Conservation (phyloP, 345 rosid species). For the Eucalyptus globulus region DNA sequence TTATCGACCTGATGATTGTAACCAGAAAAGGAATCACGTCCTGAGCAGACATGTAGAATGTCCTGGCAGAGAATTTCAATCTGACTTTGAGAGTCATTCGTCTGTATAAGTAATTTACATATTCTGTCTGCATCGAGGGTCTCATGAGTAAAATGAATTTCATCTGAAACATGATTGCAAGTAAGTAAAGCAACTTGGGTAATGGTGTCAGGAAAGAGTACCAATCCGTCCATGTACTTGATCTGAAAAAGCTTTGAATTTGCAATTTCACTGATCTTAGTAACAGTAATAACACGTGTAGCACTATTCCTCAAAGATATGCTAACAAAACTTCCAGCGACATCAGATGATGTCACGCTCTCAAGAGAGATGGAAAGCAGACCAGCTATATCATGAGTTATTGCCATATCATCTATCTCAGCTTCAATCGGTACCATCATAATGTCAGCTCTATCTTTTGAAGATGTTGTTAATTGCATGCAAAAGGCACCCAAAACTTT, state of each 20-base stretch:
- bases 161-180: constrained; percentile 13
- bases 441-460: constrained; percentile 24
- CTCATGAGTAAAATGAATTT: constrained; percentile 7
- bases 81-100: constrained; percentile 43
- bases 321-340: constrained; percentile 11
- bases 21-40: constrained; percentile 15
- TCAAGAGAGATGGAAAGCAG: constrained; percentile 31
- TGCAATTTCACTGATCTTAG: constrained; percentile 22
- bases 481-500: constrained; percentile 36
- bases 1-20: neutral
- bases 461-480: constrained; percentile 35
- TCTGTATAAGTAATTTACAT: constrained; percentile 36
- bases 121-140: constrained; percentile 1
- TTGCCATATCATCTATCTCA: constrained; percentile 15
- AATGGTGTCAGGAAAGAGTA: constrained; percentile 46
- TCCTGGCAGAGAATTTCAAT: constrained; percentile 42
- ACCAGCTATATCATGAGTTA: constrained; percentile 3
- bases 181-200: constrained; percentile 40
- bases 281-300: constrained; percentile 22
- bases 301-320: constrained; percentile 40
- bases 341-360: constrained; percentile 15
- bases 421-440: constrained; percentile 48
- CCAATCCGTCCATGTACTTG: constrained; percentile 42
- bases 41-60: constrained; percentile 20
- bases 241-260: constrained; percentile 25